A percentile compares a stretch with the other conserved stretches of the same genome.
phyloP scores from a whole-genome alignment of 495 filamentous ascomycete species.

The Neurospora sp. region DNA sequence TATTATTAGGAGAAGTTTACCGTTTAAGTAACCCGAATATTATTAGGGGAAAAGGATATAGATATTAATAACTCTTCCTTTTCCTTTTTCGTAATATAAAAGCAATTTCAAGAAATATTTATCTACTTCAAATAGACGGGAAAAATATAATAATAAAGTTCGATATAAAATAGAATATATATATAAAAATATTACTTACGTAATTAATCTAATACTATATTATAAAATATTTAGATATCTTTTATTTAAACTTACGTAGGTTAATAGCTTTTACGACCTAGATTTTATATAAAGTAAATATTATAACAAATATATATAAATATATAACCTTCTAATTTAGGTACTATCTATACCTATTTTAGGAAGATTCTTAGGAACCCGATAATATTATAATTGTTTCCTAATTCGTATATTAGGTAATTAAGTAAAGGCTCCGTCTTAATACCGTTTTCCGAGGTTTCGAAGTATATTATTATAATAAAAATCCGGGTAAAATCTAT shows the following conservation, averaged over 20 bases:
- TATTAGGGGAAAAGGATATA: too few species aligned
- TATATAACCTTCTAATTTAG: not conserved
- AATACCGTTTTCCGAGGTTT: not conserved
- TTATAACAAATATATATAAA: not conserved
- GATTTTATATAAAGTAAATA: not conserved
- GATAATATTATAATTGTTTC: not conserved
- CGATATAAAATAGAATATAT: too few species aligned
- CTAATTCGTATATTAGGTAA: not conserved
- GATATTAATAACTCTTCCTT: too few species aligned
- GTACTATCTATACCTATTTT: not conserved
- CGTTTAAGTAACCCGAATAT: too few species aligned
- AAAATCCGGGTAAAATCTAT: not conserved
- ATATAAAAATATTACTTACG: too few species aligned
- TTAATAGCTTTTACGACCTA: too few species aligned
- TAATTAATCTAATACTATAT: not conserved
- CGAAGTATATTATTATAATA: not conserved
- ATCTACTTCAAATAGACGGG: too few species aligned
- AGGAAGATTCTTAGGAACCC: not conserved
- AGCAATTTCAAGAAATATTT: too few species aligned
- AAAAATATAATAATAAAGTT: too few species aligned
- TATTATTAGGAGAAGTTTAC: too few species aligned
- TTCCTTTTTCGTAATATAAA: too few species aligned
- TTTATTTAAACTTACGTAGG: too few species aligned
- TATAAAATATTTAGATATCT: not conserved
- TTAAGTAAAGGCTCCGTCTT: not conserved